Conservation (phyloP, 179 eudicot genomes). For the Amaranthus tricolor region DNA sequence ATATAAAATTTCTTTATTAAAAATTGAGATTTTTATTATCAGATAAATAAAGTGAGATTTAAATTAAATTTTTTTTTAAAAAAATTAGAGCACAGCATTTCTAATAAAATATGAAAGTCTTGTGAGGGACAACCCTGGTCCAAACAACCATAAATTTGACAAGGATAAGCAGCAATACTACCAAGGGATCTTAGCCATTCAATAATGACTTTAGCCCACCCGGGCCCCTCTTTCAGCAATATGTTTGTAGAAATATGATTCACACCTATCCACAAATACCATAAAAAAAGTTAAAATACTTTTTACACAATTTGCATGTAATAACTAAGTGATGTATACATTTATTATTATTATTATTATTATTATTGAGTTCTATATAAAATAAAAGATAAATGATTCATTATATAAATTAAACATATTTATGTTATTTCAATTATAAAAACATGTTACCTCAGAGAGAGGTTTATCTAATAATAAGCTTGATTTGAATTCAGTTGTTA, state of each 20-base stretch:
- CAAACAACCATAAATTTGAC: conserved; percentile 30
- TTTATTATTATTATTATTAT: too few species aligned
- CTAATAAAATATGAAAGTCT: conserved; percentile 4
- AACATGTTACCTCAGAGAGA: too few species aligned
- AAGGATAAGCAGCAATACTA: conserved; percentile 14
- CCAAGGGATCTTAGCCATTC: conserved; percentile 22
- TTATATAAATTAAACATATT: too few species aligned
- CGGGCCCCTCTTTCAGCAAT: not conserved
- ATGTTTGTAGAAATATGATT: not conserved
- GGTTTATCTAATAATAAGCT: too few species aligned
- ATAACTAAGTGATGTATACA: not conserved
- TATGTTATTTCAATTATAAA: too few species aligned
- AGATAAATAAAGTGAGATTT: too few species aligned
- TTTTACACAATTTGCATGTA: not conserved
- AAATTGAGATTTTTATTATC: too few species aligned
- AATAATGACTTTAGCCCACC: conserved; percentile 13
- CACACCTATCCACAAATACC: conserved; percentile 3
- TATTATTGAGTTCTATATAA: too few species aligned
- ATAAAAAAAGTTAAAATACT: not conserved
- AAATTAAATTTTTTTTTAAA: too few species aligned
- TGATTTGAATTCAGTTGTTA: too few species aligned
- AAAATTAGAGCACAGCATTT: not conserved
- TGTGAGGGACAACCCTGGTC: conserved; percentile 23
- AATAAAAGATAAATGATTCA: too few species aligned
- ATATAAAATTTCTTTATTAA: too few species aligned